Evolutionary conservation across 805 yeast genomes (phyloP), one percentile per base, ranked within the genome.

Genomic region (Hanseniaspora thailandica): DNA sequence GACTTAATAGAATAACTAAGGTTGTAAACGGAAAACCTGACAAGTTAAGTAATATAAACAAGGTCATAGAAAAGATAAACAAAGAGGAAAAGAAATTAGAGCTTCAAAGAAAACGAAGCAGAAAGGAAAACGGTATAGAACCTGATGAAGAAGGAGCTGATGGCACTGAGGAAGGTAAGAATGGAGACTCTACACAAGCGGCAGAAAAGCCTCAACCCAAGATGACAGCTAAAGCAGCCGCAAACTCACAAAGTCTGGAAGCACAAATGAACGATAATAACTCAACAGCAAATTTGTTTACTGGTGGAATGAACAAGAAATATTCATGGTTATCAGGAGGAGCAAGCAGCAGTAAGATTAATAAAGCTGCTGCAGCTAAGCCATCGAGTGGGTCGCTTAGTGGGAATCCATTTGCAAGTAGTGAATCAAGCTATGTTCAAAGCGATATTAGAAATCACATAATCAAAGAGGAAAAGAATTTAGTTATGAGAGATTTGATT

Each of bases 311-410:
- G 53, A 49, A 22, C 25, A 53, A 53, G 25, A 53, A 53, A 44
- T 53, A 53, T 25, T 47, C 53, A 5, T 53, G 55, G 55, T 31
- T 53, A 22, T 40, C 55, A 23, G 47, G 53, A 20, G 52, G 52
- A 8, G 33, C 40, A 20, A 20, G 39, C 6, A 15, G 31, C 7
- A 25, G 30, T 10, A 48, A 48, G 12, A 22, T 17, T 3, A 22
- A 30, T 15, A 19, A 17, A 19, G 20, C 41, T 5, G 19, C 45
- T 39, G 33, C n/a, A 6, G 17, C n/a, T 10, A 31, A 35, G 22
- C 22, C 23, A 10, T 23, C 13, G 19, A 22, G 26, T 9, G 31
- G 40, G 7, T 30, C 52, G 3, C 23, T 40, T 20, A 25, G 31
- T 31, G 45, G 45, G 5, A 39, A 28, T 38, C 44, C 44, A 6